Evolutionary conservation across 495 filamentous ascomycete genomes (phyloP), one percentile per base, ranked within the genome.

Genomic region (Staphylotrichum longicolle): DNA sequence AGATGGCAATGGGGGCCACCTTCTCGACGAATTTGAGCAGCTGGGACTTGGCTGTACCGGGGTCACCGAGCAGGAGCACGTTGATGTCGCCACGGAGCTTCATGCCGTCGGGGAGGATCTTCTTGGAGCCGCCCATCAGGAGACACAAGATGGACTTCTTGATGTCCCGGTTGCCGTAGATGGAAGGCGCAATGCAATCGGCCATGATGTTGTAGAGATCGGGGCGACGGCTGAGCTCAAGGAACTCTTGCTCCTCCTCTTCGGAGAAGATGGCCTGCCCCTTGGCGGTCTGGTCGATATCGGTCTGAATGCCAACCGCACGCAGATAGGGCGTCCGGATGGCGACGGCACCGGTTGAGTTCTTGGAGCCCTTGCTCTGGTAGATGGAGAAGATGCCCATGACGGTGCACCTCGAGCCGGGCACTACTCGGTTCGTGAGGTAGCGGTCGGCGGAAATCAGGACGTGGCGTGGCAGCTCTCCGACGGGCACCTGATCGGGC

Each of bases 311-410:
- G 15, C 95, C 95, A 7, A 95, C 89, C 3, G 96, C 91, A 58
- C 94, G 87, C n/a, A 99, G 78, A 66, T 99, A 99, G 10, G 95
- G 94, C 47, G 96, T 96, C 58, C 95, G 85, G 68, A 99, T 95
- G 14, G 95, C 95, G 5, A 96, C 92, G 0, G 94, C 94, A 7
- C 85, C 85, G 54, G 83, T 82, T 8, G 90, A 87, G 63, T 86
- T 88, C 75, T 93, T 97, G 15, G 86, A 88, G 35, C 86, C 89
- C 74, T 96, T 96, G 62, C 84, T 85, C 71, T 96, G 91, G 72
- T 96, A 99, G 70, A 97, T 97, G 40, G 92, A 96, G 78, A 96
- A 99, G 54, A 99, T 92, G 20, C 95, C 95, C 86, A 93, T 97
- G 10, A 98, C 80, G 0, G 91, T 96, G 69, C 95, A 98, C 67